Evolutionary conservation across 2,329 filamentous ascomycete species (phyloP), one percentile per base, ranked within the genome.

Genomic region (Monilinia aucupariae): DNA sequence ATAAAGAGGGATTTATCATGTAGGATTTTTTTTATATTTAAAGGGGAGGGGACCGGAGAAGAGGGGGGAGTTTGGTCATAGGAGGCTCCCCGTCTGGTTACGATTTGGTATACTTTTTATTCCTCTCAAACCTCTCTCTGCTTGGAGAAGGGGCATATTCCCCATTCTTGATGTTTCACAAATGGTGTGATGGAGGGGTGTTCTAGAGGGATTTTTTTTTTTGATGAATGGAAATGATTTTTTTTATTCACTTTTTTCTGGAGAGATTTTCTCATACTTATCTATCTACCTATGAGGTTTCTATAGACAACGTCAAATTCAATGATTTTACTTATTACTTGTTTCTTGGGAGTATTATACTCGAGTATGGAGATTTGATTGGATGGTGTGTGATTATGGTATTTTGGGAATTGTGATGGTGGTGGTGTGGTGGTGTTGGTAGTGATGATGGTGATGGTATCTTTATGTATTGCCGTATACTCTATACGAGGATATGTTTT

Each of bases 181-280:
- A 45, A 45, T 20, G 39, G 53, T 47, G 47, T 39, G 34, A 25
- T n/a, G n/a, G 43, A n/a, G 43, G 43, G 30, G 43, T 25, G 43
- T 34, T 34, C 10, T 59, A 10, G 17, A 20, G 55, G 30, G 43
- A 30, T 15, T 2, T 37, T 27, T 59, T 50, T 15, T 2, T 37
- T 27, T 59, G 39, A 59, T 59, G 55, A 59, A 50, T 59, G 55
- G 43, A 43, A 50, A 59, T 59, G 55, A 59, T 59, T 25, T 27
- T n/a, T 3, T 32, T 8, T n/a, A n/a, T n/a, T n/a, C n/a, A n/a
- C n/a, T n/a, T 27, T 15, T 34, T 39, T 27, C 5, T 20, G 6
- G n/a, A 43, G 43, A 49, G 37, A 47, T 56, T 12, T 22, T 47
- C 9, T 25, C 32, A 56, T 25, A 56, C 30, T 20, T 34, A 4